Evolutionary conservation across 1,139 yeast species (phyloP), one percentile per base, ranked within the genome.

Genomic region (Citeromyces hawaiiensis): DNA sequence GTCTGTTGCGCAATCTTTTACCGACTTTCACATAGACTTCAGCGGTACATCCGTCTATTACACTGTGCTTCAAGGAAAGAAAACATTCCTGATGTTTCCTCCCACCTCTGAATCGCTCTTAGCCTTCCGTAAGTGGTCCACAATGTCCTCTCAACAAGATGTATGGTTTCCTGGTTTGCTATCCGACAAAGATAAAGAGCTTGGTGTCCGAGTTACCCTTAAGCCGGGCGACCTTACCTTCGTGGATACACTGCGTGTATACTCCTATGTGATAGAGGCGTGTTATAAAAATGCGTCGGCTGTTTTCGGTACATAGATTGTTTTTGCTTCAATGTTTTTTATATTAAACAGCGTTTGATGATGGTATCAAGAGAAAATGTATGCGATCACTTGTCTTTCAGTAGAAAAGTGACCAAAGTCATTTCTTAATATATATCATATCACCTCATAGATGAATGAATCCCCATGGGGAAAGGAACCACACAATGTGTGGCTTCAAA

Each of bases 11-110:
- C 76, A 80, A 43, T 77, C 93, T 1, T 87, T 75, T 53, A 87
- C 96, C 0, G 96, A 87, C 53, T 87, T 86, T 57, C 96, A 87
- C 54, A 66, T 87, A 36, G 96, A 87, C 56, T 87, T 87, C 57
- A 94, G 94, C 2, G 96, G 96, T 0, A 83, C 96, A 0, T 82
- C 91, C 0, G 96, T 87, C 4, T 87, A 85, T 55, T 87, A 87
- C 56, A 86, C 91, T 8, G 76, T 87, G 2, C 60, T 88, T 16
- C 61, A 68, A 8, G 96, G 96, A 0, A 50, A 65, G 3, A 87
- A 87, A 53, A 68, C 77, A 21, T 87, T 87, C 50, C 57, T 86
- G 38, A 71, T 87, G 68, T 76, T 70, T 46, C 94, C 94, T 1
- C 96, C 96, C 2, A 74, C 93, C 0, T 57, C 61, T 2, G 49